Evolutionary conservation across 345 rosid genomes (phyloP), one percentile per base, ranked within the genome.

Genomic region (Ceriops zippeliana): DNA sequence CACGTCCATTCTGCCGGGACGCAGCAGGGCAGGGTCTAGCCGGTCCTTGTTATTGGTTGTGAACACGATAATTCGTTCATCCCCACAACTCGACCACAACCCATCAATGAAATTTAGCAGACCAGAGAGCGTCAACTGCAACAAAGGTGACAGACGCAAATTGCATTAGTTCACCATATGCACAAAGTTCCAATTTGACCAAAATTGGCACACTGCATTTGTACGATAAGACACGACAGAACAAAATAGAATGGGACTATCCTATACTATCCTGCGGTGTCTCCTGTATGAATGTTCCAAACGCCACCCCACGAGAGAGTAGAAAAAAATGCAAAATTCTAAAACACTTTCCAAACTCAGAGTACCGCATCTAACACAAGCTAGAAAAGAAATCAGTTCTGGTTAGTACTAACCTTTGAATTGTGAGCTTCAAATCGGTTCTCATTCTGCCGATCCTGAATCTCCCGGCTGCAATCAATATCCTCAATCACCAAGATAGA

Each of bases 401-500:
- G 26, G 2, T 16, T 8, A 47, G 8, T 15, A 6, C 52, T 15
- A 16, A 69, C 73, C 65, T 10, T 64, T 10, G 69, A 17, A 27
- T 13, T 3, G 20, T 26, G 8, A 10, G 21, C 22, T 2, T 1
- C 34, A 20, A 5, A 7, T 7, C 1, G 38, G 30, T 19, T 13
- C 8, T 28, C 64, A 42, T 4, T 49, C 16, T 61, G 63, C 47
- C 80, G 59, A 52, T 72, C 70, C 9, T 61, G 67, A 59, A 59
- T 16, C 15, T 74, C 70, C 19, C 27, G 42, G 6, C 69, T 38
- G 47, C 92, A 87, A 76, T 85, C 92, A 10, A 87, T 82, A 53
- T 87, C 92, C 38, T 87, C 85, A 31, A 85, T 75, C 51, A 87
- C 83, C 53, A 85, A 69, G 13, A 87, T 87, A 0, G 88, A 84